A percentile compares a stretch with the other conserved stretches of the same genome.
phyloP scores from a whole-genome alignment of 225 moss, liverwort and hornwort species.

The Bryoerythrophyllum caledonicum region DNA sequence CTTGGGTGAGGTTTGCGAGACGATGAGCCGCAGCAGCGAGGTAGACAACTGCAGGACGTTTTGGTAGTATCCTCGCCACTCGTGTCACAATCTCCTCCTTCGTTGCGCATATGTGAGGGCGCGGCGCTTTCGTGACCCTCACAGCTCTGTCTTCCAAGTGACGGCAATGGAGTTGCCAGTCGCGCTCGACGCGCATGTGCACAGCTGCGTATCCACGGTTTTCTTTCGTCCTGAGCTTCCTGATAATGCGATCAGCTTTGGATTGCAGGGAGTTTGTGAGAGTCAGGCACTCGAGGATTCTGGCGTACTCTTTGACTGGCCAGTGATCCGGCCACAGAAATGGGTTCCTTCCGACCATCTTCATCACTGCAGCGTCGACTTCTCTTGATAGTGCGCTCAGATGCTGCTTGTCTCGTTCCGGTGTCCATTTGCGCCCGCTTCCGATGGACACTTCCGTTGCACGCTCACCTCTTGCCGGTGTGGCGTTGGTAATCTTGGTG shows the following conservation, averaged over 20 bases:
- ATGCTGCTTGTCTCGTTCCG: slow-evolving; percentile 10
- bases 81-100: slow-evolving; percentile 10
- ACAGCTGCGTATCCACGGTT: neutral
- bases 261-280: neutral
- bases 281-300: neutral
- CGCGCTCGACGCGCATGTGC: slow-evolving; percentile 19
- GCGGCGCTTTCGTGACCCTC: neutral
- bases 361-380: neutral
- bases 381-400: neutral
- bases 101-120: neutral
- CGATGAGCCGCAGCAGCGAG: neutral
- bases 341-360: slow-evolving; percentile 7
- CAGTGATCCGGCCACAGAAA: slow-evolving; percentile 18
- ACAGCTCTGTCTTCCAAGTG: slow-evolving; percentile 13
- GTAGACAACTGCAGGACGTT: neutral
- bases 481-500: neutral
- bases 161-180: slow-evolving; percentile 17
- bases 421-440: slow-evolving; percentile 12
- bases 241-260: neutral
- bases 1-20: neutral
- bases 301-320: slow-evolving; percentile 4
- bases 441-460: neutral
- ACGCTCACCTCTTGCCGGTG: neutral
- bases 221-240: neutral
- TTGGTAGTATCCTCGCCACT: neutral